phyloP scores from a whole-genome alignment of 2,329 filamentous ascomycete species.

The Massarina eburnea region DNA sequence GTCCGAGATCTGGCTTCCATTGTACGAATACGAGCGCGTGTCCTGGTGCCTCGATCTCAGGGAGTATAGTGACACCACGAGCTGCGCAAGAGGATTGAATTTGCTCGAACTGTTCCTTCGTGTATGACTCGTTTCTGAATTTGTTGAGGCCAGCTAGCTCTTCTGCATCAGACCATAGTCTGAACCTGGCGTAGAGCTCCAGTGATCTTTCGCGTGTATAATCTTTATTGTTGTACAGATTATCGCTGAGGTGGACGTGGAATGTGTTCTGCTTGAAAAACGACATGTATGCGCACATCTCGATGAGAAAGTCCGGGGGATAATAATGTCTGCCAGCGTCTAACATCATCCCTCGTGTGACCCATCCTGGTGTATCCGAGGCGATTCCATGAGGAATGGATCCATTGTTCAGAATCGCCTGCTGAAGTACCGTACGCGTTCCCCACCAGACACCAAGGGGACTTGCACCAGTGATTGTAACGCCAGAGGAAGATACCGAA shows the following conservation, averaged over 20 bases:
- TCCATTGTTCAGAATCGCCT: conserved; percentile 27
- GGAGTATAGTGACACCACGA: conserved; percentile 23
- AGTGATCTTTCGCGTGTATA: conserved; percentile 53
- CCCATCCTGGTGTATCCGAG: conserved; percentile 42
- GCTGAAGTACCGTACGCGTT: conserved; percentile 45
- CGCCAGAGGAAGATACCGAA: conserved; percentile 28
- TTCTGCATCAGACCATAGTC: conserved; percentile 54
- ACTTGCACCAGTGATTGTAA: conserved; percentile 42
- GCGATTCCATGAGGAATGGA: conserved; percentile 26
- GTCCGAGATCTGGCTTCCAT: conserved; percentile 27
- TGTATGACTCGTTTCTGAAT: conserved; percentile 34
- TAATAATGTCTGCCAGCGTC: conserved; percentile 45
- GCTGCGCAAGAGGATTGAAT: conserved; percentile 20
- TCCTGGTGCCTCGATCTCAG: conserved; percentile 25
- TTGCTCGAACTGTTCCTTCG: conserved; percentile 19
- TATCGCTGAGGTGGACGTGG: conserved; percentile 51
- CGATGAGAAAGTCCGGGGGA: conserved; percentile 37
- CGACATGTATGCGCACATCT: conserved; percentile 43
- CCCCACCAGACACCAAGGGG: conserved; percentile 48
- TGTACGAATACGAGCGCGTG: conserved; percentile 22
- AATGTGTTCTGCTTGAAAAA: conserved; percentile 50
- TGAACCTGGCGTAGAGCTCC: conserved; percentile 58
- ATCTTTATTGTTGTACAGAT: conserved; percentile 42
- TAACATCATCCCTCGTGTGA: conserved; percentile 43
- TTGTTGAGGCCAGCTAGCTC: conserved; percentile 54